Evolutionary conservation across 129 eudicot species (phyloP), one percentile per base, ranked within the genome.

Genomic region (Ambrosia artemisiifolia): DNA sequence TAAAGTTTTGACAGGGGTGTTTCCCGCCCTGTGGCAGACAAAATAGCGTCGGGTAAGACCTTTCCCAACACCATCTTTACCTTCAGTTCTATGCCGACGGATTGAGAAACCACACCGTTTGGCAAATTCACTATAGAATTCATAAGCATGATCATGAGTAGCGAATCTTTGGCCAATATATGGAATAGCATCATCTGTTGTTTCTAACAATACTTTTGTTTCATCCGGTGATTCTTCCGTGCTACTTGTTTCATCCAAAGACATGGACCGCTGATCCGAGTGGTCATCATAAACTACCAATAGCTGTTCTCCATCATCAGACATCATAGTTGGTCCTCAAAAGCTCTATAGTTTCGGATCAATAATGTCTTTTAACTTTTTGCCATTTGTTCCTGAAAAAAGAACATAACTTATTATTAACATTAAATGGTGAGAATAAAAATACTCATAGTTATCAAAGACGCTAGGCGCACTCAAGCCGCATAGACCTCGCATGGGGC

Each of bases 51-150:
- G 84, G 3, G 90, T 95, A 42, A 95, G 97, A 67, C 99, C 99
- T 88, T 95, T 95, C n/a, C 99, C 99, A 14, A 95, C 85, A 42
- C 99, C 99, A 77, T 84, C 99, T 83, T 95, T 95, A 34, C 99
- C 99, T 76, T 95, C 99, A 0, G 97, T 95, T 17, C 99, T 85
- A 63, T 95, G 99, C n/a, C 99, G 91, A 64, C 99, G 86, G 66
- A 95, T 95, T 18, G 99, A 95, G 69, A 95, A 95, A 30, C 99
- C 99, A 63, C 92, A 90, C 19, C 81, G 75, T 72, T 79, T 91
- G 42, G 99, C 99, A 78, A 88, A 95, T 38, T 95, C 99, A 75
- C 87, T 85, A 69, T 95, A 95, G 84, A 83, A 90, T n/a, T 95
- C 99, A 72, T 95, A 95, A 33, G 97, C 99, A 67, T 85, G 80